Base-by-base conservation (phyloP, 1,284 basidiomycete genomes). In the Ceratobasidium sp. region DNA sequence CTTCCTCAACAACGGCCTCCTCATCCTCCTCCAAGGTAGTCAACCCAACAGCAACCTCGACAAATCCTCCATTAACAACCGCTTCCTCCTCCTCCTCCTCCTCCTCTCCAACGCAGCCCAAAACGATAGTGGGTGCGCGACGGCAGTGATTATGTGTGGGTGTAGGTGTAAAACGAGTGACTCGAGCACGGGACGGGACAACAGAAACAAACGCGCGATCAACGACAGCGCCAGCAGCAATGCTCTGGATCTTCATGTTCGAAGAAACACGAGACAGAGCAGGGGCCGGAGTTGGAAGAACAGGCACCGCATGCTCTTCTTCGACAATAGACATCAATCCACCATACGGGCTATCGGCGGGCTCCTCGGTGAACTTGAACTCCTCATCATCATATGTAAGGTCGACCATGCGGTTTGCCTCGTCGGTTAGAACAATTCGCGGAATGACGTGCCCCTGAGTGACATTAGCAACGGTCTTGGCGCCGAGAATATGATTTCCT, bases 121-220 rank as follows among this genome's bases (percentile, higher is more conserved):
- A 74, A 70, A 59, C 35, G 72, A 58, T 46, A 64, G 72, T 62
- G 30, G 35, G 38, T 62, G 69, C 30, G 13, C 43, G 46, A 50
- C 26, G 58, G 57, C 28, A 44, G 57, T 61, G 28, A 21, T 44
- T 41, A 30, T 62, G 23, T 47, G 28, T 26, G 32, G 57, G 43
- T 71, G 49, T 30, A 26, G 50, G 28, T n/a, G 32, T 23, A 26
- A 26, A 44, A 28, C 7, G 49, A 28, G 23, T 28, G 64, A 23
- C n/a, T 23, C 13, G 47, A 21, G 38, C 28, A n/a, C 38, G 50
- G n/a, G 32, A 23, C 21, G 32, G 62, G 35, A 18, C 16, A 43
- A 26, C 8, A 5, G 35, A 44, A 26, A 67, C 64, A 55, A 61
- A 61, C 18, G 58, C 58, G 32, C 58, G 58, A 44, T 61, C 58